Percentiles rank a stretch among this genome's conserved stretches.
phyloP scores from a whole-genome alignment of 257 asterid species.

The Ocimum tenuiflorum region DNA sequence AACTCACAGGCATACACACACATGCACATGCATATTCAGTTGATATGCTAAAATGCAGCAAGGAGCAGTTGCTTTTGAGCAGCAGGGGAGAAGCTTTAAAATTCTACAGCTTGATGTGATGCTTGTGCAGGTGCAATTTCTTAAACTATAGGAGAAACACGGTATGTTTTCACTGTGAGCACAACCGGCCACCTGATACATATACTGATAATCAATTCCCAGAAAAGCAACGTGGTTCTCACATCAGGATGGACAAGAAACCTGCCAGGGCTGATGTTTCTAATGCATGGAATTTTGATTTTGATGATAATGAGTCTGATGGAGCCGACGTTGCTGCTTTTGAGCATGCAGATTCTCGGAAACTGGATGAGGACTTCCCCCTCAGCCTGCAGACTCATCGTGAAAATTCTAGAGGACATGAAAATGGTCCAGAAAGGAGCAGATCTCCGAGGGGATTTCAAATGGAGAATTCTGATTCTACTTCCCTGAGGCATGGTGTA shows the following conservation, averaged over 20 bases:
- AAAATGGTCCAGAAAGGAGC: conserved; percentile 32
- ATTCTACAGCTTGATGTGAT: conserved; percentile 8
- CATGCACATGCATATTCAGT: neutral
- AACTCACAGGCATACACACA: neutral
- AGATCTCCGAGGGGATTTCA: conserved; percentile 33
- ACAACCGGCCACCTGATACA: conserved; percentile 82
- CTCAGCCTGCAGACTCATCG: conserved; percentile 24
- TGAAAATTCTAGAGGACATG: conserved; percentile 36
- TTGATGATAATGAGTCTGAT: conserved; percentile 94
- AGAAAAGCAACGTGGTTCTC: conserved; percentile 41
- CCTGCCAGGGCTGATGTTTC: conserved; percentile 50
- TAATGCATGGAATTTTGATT: conserved; percentile 90
- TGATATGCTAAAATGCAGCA: neutral
- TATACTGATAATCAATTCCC: conserved; percentile 46
- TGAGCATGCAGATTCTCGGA: conserved; percentile 81
- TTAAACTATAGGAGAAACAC: conserved; percentile 90
- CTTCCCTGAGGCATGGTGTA: conserved; percentile 31
- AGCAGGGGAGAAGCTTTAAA: conserved; percentile 2
- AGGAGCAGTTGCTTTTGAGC: neutral
- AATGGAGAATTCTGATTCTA: conserved; percentile 33
- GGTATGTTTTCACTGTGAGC: conserved; percentile 90
- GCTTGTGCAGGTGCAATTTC: conserved; percentile 80
- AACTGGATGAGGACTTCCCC: conserved; percentile 40
- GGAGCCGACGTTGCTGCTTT: conserved; percentile 96
- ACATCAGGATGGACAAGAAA: conserved; percentile 39